A percentile compares a stretch with the other conserved stretches of the same genome.
phyloP scores from a whole-genome alignment of 2,329 filamentous ascomycete genomes.

The Drechslerella coelobrocha region DNA sequence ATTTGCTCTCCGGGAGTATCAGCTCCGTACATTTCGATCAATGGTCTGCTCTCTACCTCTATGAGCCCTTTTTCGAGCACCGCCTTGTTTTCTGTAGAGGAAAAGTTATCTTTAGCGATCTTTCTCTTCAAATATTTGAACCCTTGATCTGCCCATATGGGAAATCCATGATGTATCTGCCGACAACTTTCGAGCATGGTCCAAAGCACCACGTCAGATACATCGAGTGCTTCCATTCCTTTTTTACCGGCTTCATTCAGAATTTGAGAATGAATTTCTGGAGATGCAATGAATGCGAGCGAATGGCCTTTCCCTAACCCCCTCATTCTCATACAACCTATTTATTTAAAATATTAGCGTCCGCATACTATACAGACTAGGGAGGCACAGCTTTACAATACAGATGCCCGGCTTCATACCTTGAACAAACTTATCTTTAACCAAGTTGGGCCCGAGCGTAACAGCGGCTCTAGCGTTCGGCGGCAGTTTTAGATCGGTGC shows the following conservation, averaged over 20 bases:
- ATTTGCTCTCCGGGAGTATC: background rate
- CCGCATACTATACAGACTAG: too few species aligned
- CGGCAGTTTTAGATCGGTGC: conserved; percentile 37
- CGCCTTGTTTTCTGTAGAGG: too few species aligned
- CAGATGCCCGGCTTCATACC: too few species aligned
- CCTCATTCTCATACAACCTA: conserved; percentile 69
- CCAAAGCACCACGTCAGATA: conserved; percentile 68
- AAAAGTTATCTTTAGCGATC: conserved; percentile 59
- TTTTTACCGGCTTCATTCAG: conserved; percentile 44
- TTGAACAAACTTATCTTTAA: conserved; percentile 74
- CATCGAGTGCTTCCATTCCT: conserved; percentile 56
- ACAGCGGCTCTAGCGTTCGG: conserved; percentile 58
- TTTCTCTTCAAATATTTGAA: conserved; percentile 59
- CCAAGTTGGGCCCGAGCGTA: conserved; percentile 70
- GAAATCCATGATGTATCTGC: conserved; percentile 63
- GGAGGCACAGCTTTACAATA: too few species aligned
- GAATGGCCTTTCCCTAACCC: conserved; percentile 72
- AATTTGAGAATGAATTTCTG: conserved; percentile 69
- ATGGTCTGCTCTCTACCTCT: conserved; percentile 51
- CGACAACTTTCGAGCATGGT: conserved; percentile 66
- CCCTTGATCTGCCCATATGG: conserved; percentile 70
- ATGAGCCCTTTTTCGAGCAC: conserved; percentile 64
- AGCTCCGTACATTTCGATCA: conserved; percentile 35
- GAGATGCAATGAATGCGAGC: conserved; percentile 62
- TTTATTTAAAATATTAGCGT: too few species aligned